phyloP scores from a whole-genome alignment of 1,284 basidiomycete genomes.

The Fistulinella cinereoalba region DNA sequence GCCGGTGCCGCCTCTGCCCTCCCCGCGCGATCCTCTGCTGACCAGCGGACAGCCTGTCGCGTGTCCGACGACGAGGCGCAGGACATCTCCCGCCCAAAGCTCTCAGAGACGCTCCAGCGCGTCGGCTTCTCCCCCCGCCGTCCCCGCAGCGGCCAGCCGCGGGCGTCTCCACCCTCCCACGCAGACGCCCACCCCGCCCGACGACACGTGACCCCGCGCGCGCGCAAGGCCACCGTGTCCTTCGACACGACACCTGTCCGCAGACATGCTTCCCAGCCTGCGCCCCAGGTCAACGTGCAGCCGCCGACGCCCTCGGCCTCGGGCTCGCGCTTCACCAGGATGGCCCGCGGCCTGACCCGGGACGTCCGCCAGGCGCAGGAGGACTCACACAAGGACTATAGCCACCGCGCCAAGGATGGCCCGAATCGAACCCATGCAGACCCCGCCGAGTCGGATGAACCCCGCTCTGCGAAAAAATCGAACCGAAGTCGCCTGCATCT shows the following conservation, averaged over 20 bases:
- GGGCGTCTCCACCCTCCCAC: constrained; percentile 17
- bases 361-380: constrained; percentile 50
- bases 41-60: constrained; percentile 19
- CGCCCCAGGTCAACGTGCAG: constrained; percentile 49
- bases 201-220: constrained; percentile 36
- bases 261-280: constrained; percentile 27
- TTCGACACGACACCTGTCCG: constrained; percentile 32
- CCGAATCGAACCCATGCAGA: not conserved
- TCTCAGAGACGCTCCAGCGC: constrained; percentile 63
- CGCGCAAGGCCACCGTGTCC: constrained; percentile 34
- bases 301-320: constrained; percentile 55
- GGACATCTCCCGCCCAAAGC: constrained; percentile 48
- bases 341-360: constrained; percentile 51
- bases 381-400: constrained; percentile 12
- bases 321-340: constrained; percentile 54
- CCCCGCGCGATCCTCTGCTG: too few species aligned
- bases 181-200: constrained; percentile 17
- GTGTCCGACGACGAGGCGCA: constrained; percentile 22
- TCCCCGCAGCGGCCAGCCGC: constrained; percentile 49
- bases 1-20: constrained; percentile 56
- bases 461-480: constrained; percentile 18
- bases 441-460: constrained; percentile 12
- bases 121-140: constrained; percentile 69
- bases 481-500: constrained; percentile 47
- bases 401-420: constrained; percentile 14